These are phyloP conservation scores for Scleroderma citrinum DNA, from an alignment of 768 basidiomycete species.

Conservation along the genomic window DNA sequence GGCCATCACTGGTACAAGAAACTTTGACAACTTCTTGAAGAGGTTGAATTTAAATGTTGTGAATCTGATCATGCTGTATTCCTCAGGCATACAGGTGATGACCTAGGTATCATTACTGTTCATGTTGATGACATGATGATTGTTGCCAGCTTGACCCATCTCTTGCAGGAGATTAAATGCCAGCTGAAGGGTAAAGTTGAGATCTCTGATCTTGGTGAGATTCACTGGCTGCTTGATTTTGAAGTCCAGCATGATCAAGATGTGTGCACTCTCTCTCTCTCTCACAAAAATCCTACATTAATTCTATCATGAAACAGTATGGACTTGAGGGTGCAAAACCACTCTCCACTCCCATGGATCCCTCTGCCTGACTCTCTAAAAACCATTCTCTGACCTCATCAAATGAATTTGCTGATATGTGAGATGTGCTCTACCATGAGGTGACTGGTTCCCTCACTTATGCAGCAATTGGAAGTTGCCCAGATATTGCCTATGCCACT, in stretches of 20 bases:
- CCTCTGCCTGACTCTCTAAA: neutral
- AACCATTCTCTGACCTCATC: conserved; percentile 15
- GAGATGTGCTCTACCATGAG: conserved; percentile 21
- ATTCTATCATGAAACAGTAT: conserved; percentile 23
- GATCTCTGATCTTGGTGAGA: too few relatives aligned
- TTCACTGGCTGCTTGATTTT: neutral
- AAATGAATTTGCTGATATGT: conserved; percentile 16
- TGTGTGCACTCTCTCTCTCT: neutral
- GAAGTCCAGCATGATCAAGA: neutral
- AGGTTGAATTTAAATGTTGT: too few relatives aligned
- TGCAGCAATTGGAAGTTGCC: neutral
- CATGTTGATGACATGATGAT: neutral
- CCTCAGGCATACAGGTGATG: too few relatives aligned
- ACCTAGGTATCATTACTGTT: too few relatives aligned
- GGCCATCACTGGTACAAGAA: too few relatives aligned
- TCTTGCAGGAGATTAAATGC: conserved; percentile 12
- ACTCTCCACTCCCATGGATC: too few relatives aligned
- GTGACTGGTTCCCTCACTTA: conserved; percentile 4
- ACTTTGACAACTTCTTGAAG: too few relatives aligned
- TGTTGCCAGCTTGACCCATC: conserved; percentile 6
- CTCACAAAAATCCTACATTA: conserved; percentile 21
- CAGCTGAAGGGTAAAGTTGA: neutral
- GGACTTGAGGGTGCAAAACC: conserved; percentile 9
- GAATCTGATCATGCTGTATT: too few relatives aligned
- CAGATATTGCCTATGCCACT: neutral